Conservation (phyloP, 352 stramenopile species). For the Blastocystis sp. region DNA sequence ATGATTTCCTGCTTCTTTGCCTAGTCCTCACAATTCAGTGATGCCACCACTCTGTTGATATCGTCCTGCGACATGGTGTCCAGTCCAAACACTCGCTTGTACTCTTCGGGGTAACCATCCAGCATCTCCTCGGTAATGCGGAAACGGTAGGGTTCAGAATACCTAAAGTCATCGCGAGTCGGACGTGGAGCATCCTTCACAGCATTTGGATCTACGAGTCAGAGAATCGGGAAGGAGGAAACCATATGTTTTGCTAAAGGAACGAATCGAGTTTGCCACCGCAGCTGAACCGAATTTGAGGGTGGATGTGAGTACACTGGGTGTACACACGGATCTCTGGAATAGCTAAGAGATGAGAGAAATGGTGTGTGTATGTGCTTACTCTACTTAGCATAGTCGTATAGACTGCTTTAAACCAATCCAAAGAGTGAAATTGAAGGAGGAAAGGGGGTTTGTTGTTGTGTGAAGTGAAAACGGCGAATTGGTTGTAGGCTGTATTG, state of each 20-base stretch:
- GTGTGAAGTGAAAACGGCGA: not conserved
- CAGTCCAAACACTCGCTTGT: conserved; percentile 66
- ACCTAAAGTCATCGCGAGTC: conserved; percentile 55
- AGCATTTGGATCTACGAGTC: conserved; percentile 47
- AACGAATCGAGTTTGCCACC: conserved; percentile 22
- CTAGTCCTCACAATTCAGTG: not conserved
- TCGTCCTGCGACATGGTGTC: conserved; percentile 59
- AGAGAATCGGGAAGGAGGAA: not conserved
- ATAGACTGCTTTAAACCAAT: not conserved
- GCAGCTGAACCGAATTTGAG: not conserved
- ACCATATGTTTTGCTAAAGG: conserved; percentile 68
- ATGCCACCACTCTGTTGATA: conserved; percentile 18
- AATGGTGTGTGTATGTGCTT: not conserved
- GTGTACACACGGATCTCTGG: conserved; percentile 25
- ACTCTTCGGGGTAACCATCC: conserved; percentile 50
- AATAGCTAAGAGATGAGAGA: conserved; percentile 55
- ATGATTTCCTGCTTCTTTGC: conserved; percentile 69
- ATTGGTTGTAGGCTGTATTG: not conserved
- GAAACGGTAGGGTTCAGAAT: conserved; percentile 54
- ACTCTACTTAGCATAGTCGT: conserved; percentile 50
- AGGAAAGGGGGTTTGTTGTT: not conserved
- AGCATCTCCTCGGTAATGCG: conserved; percentile 64
- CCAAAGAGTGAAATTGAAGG: not conserved
- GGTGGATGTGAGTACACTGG: not conserved
- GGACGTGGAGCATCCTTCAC: conserved; percentile 63